Percentiles rank a stretch among this genome's conserved stretches.
phyloP scores from a whole-genome alignment of 345 rosid genomes.

The Eucalyptus marginata region DNA sequence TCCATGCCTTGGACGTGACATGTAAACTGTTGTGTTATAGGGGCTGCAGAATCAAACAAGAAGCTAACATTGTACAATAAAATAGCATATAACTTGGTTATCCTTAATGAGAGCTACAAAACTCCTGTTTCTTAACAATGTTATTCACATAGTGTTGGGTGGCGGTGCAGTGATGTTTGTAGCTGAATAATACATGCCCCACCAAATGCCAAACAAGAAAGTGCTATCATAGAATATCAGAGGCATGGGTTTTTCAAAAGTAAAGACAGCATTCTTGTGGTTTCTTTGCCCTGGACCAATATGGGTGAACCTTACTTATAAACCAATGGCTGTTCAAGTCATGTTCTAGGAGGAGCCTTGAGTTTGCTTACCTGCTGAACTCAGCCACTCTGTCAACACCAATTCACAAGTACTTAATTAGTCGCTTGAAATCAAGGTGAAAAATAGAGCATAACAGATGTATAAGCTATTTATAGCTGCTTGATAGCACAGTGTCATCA shows the following conservation, averaged over 20 bases:
- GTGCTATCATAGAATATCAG: background rate
- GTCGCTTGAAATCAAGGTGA: background rate
- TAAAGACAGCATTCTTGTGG: background rate
- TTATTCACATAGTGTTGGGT: background rate
- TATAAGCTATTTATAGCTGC: background rate
- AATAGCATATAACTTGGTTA: background rate
- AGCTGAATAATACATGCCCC: background rate
- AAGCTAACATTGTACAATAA: background rate
- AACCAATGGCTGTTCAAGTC: background rate
- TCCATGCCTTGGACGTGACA: slow-evolving; percentile 28
- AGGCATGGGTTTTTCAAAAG: background rate
- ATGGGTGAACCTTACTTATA: background rate
- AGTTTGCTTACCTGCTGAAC: slow-evolving; percentile 65
- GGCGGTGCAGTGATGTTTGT: background rate
- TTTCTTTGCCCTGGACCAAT: background rate
- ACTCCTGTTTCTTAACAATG: background rate
- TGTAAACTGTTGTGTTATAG: slow-evolving; percentile 37
- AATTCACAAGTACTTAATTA: slow-evolving; percentile 11
- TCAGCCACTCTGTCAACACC: slow-evolving; percentile 72
- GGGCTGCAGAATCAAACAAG: slow-evolving; percentile 51
- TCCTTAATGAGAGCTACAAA: background rate
- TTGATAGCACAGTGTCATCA: background rate
- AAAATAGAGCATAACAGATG: background rate
- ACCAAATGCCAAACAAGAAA: background rate
- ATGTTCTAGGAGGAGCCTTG: background rate